phyloP scores from a whole-genome alignment of 179 eudicot genomes.

The Sideroxylon spinosum region DNA sequence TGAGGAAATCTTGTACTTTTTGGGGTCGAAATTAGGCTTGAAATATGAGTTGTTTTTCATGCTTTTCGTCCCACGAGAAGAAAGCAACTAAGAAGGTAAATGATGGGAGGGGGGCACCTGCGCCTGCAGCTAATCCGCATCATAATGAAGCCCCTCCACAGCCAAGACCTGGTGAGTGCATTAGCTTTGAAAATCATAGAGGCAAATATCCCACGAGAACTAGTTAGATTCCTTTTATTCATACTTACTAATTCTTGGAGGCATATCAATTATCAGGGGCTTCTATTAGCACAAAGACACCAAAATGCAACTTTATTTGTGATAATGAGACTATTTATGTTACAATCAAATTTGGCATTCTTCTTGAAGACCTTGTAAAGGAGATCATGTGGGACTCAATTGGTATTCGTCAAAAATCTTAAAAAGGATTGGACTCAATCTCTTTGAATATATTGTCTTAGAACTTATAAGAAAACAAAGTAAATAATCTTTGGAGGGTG shows the following conservation, averaged over 20 bases:
- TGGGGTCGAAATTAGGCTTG: not conserved
- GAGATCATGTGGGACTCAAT: no score
- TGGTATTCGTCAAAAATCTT: not conserved
- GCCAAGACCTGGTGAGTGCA: slow-evolving; percentile 31
- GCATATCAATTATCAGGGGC: no score
- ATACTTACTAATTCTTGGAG: no score
- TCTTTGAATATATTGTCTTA: not conserved
- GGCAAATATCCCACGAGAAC: not conserved
- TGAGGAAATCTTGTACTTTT: not conserved
- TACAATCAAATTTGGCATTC: no score
- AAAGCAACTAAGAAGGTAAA: slow-evolving; percentile 34
- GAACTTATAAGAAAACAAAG: not conserved
- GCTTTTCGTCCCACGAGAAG: slow-evolving; percentile 65
- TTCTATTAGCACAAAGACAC: no score
- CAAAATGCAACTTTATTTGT: no score
- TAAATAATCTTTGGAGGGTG: not conserved
- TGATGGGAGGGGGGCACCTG: slow-evolving; percentile 27
- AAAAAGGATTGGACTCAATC: not conserved
- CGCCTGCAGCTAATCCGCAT: slow-evolving; percentile 25
- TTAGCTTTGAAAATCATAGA: not conserved
- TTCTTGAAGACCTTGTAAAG: no score
- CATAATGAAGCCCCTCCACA: slow-evolving; percentile 17
- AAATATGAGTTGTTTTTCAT: slow-evolving; percentile 72
- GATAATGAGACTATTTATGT: no score
- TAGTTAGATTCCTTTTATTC: no score